A percentile compares a stretch with the other conserved stretches of the same genome.
phyloP scores from a whole-genome alignment of 495 filamentous ascomycete genomes.

The Aspergillus biplanus region DNA sequence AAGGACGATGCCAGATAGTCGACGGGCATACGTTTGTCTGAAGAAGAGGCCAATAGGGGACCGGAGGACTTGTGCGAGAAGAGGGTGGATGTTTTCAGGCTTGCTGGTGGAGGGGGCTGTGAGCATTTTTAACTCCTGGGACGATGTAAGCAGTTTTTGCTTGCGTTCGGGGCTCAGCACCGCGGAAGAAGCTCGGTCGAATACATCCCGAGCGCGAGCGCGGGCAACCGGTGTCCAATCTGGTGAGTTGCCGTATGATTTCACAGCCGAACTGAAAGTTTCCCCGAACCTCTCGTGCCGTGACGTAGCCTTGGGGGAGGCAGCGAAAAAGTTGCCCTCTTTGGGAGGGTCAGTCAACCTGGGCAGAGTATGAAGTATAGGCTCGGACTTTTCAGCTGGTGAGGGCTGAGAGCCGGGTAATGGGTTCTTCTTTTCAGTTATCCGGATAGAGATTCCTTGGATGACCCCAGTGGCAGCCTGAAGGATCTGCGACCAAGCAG shows the following conservation, averaged over 20 bases:
- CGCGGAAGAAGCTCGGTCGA: slow-evolving; percentile 46
- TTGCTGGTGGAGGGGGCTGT: slow-evolving; percentile 37
- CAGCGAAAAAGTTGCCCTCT: slow-evolving; percentile 61
- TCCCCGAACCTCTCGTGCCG: slow-evolving; percentile 54
- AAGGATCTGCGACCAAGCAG: slow-evolving; percentile 81
- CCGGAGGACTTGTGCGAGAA: slow-evolving; percentile 42
- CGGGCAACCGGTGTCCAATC: slow-evolving; percentile 51
- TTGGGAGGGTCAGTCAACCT: slow-evolving; percentile 57
- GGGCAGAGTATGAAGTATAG: slow-evolving; percentile 51
- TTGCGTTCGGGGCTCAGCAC: slow-evolving; percentile 49
- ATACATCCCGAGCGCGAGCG: slow-evolving; percentile 44
- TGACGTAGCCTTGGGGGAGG: slow-evolving; percentile 50
- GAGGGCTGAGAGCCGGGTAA: slow-evolving; percentile 35
- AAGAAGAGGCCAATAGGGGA: slow-evolving; percentile 69
- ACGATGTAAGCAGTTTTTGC: slow-evolving; percentile 40
- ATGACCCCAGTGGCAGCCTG: slow-evolving; percentile 68
- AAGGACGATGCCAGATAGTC: slow-evolving; percentile 63
- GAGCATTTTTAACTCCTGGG: slow-evolving; percentile 45
- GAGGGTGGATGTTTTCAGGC: slow-evolving; percentile 42
- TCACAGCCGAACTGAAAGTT: slow-evolving; percentile 56
- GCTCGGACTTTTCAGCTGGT: slow-evolving; percentile 35
- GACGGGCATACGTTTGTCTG: slow-evolving; percentile 67
- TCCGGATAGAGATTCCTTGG: slow-evolving; percentile 63
- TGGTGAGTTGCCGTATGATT: slow-evolving; percentile 61
- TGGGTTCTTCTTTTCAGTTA: slow-evolving; percentile 61